A percentile compares a stretch with the other conserved stretches of the same genome.
phyloP scores from a whole-genome alignment of 148 eudicot genomes.

The Silene conica region DNA sequence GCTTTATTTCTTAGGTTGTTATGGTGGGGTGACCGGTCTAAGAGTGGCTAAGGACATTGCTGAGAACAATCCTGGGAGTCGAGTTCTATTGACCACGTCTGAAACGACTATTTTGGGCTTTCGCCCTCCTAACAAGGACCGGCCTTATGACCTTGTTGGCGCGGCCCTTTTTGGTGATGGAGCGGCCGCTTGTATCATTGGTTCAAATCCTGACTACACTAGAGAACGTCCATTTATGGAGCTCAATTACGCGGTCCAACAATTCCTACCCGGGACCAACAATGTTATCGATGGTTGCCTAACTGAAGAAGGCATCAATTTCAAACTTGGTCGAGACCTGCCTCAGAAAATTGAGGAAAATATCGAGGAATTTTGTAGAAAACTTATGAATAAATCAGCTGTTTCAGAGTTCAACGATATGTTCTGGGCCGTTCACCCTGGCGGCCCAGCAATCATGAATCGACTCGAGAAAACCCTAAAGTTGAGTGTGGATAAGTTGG shows the following conservation, averaged over 20 bases:
- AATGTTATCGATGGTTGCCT: constrained; percentile 55
- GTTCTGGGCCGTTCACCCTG: constrained; percentile 81
- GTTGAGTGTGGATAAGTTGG: constrained; percentile 38
- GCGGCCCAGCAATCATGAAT: constrained; percentile 75
- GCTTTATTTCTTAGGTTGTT: constrained; percentile 79
- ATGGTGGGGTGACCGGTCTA: constrained; percentile 70
- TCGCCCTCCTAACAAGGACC: constrained; percentile 65
- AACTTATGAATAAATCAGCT: constrained; percentile 41
- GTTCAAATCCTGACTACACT: constrained; percentile 34
- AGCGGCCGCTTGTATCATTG: constrained; percentile 60
- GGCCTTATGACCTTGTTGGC: constrained; percentile 78
- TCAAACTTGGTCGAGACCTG: constrained; percentile 61
- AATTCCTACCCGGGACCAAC: constrained; percentile 64
- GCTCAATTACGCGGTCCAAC: constrained; percentile 55
- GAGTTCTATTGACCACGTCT: constrained; percentile 55
- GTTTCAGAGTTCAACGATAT: constrained; percentile 44
- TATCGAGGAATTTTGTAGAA: constrained; percentile 67
- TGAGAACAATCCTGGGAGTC: constrained; percentile 68
- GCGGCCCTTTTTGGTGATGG: constrained; percentile 84
- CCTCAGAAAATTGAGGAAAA: constrained; percentile 65
- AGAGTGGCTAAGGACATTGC: constrained; percentile 78
- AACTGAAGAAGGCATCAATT: constrained; percentile 68
- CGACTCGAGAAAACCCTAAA: constrained; percentile 40
- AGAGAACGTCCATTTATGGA: constrained; percentile 61
- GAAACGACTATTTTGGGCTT: constrained; percentile 78